Evolutionary conservation across 2,329 filamentous ascomycete species (phyloP), one percentile per base, ranked within the genome.

Genomic region (Fusarium verrucosum): DNA sequence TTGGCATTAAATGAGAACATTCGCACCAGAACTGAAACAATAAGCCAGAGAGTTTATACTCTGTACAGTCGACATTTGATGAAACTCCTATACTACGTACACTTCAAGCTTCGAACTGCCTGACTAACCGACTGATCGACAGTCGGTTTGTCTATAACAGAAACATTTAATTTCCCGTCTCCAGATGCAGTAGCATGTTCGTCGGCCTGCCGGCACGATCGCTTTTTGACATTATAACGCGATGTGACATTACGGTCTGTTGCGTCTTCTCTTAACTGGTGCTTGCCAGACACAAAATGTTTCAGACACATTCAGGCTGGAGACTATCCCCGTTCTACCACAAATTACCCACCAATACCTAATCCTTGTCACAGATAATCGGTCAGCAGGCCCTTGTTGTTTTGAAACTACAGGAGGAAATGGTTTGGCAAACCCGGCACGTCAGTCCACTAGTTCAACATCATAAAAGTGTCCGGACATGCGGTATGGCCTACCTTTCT

Each of bases 261-360:
- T 9, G 4, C 19, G 38, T 23, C 0, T 38, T 19, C 60, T 47
- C 23, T 22, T 20, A 19, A 54, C 17, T 26, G 16, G 23, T 26
- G 8, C 17, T 10, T 17, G 4, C 22, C 16, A 43, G 32, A 58
- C 57, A 33, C 8, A 26, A 17, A 10, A 37, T 33, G 36, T 60
- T 61, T 61, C 57, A 47, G 25, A 17, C 19, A 30, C 4, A 23
- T 22, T n/a, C 14, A 19, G 11, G 5, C 8, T 14, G 7, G 11
- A 19, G n/a, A 20, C 14, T 9, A 11, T 23, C 35, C 38, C 32
- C 35, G 10, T 17, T 13, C 4, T 2, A 19, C 23, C 6, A 16
- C 4, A 14, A 33, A 47, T 52, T 37, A 55, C 37, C 57, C 57
- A 45, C 57, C 57, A 60, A 60, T 60, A 3, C 30, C 8, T 6